These are phyloP conservation scores for Sporothrix protearum DNA, from an alignment of 2,329 filamentous ascomycete genomes.

Conservation along the genomic window DNA sequence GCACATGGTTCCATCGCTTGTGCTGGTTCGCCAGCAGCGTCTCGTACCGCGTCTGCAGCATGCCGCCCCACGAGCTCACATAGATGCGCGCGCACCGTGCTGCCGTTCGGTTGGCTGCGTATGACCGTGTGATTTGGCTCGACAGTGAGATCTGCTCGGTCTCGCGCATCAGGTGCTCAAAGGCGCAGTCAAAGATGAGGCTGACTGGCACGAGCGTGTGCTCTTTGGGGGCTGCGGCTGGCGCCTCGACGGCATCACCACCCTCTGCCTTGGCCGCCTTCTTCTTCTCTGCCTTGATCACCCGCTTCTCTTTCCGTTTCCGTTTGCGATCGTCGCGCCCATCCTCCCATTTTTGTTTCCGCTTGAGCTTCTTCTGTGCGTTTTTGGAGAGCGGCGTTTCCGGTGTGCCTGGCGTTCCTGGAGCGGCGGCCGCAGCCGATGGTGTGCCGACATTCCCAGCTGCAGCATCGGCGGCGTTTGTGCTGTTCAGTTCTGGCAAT, in stretches of 20 bases:
- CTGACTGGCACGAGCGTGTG: slow-evolving; percentile 59
- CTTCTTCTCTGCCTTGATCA: slow-evolving; percentile 46
- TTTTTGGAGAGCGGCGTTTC: slow-evolving; percentile 67
- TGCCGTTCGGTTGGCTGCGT: slow-evolving; percentile 78
- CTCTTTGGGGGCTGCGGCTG: slow-evolving; percentile 31
- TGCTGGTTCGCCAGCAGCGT: slow-evolving; percentile 68
- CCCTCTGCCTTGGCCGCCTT: slow-evolving; percentile 49
- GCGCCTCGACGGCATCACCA: slow-evolving; percentile 40
- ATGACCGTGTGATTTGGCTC: slow-evolving; percentile 79
- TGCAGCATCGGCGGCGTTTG: not conserved
- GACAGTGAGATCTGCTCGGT: slow-evolving; percentile 80
- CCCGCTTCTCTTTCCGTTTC: slow-evolving; percentile 54
- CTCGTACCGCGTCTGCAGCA: slow-evolving; percentile 71
- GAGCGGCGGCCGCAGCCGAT: not conserved
- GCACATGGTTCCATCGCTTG: slow-evolving; percentile 73
- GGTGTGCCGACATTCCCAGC: not conserved
- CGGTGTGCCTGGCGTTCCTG: slow-evolving; percentile 13
- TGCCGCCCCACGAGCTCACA: slow-evolving; percentile 73
- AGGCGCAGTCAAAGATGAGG: slow-evolving; percentile 85
- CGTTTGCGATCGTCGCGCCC: slow-evolving; percentile 57
- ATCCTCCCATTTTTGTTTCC: slow-evolving; percentile 71
- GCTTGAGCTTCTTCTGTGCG: slow-evolving; percentile 73
- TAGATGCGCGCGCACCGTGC: slow-evolving; percentile 67
- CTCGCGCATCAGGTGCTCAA: slow-evolving; percentile 84
- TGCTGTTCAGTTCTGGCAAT: not conserved